Base-by-base conservation (phyloP, 495 filamentous ascomycete genomes). In the Penicillium riverlandense region DNA sequence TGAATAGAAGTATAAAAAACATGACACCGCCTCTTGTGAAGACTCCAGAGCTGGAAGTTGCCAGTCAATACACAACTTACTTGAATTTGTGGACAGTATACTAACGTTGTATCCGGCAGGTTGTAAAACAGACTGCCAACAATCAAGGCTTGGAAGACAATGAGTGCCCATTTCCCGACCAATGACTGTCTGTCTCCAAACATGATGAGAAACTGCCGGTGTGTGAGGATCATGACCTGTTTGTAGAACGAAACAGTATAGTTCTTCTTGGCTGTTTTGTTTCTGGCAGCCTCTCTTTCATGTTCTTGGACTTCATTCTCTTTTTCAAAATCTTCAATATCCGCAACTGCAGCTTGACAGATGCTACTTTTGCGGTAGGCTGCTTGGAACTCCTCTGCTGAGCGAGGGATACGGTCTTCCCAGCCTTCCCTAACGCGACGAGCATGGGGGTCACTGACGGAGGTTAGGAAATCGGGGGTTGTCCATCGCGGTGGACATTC, bases 401-500 rank as follows among this genome's bases (percentile, higher is more conserved):
- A 10, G 86, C 74, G 55, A 85, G 72, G 29, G 77, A 74, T 62
- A 6, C 85, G 84, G 6, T 76, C 66, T 30, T 82, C 75, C 59
- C 86, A 90, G 31, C 86, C 82, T 30, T 88, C 79, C 53, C 91
- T 85, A 47, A 83, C 79, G 7, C 80, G 22, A 4, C 22, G 22
- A 22, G 22, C 22, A 22, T 22, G 88, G 7, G 84, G 82, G 57
- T 94, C 86, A 1, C 88, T 92, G 54, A 81, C 86, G 11, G 84
- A 84, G 7, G 88, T 94, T 14, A 96, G 70, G 49, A 86, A 96
- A 54, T 96, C 88, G 0, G 87, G 82, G 0, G 86, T 91, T 0
- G 88, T 96, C 55, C 89, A 84, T 33, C 88, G 71, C 11, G 85
- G 85, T 43, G 83, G 84, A 9, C 82, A 76, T 9, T 79, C 69